Conservation (phyloP, 345 rosid genomes). For the Clarkia xantiana region DNA sequence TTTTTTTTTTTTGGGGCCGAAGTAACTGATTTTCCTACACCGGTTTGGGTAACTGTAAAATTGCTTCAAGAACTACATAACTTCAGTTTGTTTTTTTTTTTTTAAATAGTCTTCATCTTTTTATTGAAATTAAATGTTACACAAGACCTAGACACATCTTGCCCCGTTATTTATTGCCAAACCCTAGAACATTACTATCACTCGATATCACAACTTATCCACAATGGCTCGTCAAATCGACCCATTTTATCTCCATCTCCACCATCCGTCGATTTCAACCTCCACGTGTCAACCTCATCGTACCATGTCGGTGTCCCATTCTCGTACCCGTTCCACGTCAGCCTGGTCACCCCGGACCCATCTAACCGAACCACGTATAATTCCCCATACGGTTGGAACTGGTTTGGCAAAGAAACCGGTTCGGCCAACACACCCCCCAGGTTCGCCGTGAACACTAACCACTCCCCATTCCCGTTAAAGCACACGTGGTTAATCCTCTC, state of each 20-base stretch:
- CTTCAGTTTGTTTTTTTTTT: too few species aligned
- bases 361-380: constrained; percentile 39
- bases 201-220: constrained; percentile 49
- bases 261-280: constrained; percentile 17
- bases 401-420: constrained; percentile 68
- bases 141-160: too few species aligned
- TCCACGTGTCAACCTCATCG: too few species aligned
- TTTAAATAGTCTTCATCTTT: too few species aligned
- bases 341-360: constrained; percentile 55
- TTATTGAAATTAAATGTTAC: too few species aligned
- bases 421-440: constrained; percentile 54
- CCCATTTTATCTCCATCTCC: constrained; percentile 42
- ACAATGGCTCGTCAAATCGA: constrained; percentile 49
- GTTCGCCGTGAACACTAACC: constrained; percentile 58
- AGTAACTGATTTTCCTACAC: too few species aligned
- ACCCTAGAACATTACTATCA: too few species aligned
- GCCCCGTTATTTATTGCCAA: too few species aligned
- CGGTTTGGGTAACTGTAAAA: too few species aligned
- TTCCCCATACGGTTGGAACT: constrained; percentile 84
- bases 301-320: constrained; percentile 82
- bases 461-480: constrained; percentile 54
- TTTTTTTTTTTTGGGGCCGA: too few species aligned
- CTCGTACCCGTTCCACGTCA: constrained; percentile 81
- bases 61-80: too few species aligned
- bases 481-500: constrained; percentile 83